A percentile compares a stretch with the other conserved stretches of the same genome.
Evolutionary conservation across 805 yeast genomes (phyloP).

Genomic region (Zygoascus flipseniorum): DNA sequence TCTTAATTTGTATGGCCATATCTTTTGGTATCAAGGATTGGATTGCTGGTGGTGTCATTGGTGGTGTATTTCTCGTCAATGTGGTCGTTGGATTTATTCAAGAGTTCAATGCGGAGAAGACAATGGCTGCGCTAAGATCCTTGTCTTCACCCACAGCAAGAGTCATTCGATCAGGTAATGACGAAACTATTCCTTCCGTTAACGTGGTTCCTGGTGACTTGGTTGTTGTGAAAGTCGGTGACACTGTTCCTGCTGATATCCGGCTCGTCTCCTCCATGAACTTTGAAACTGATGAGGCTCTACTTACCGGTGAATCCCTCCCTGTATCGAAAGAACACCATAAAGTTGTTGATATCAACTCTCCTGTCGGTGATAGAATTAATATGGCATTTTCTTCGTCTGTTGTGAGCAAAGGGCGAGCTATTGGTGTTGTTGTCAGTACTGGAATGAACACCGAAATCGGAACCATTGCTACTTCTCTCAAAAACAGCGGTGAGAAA

Average conservation of each 20-base stretch:
- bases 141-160: slow-evolving; percentile 65
- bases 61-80: slow-evolving; percentile 55
- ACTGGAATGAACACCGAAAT: slow-evolving; percentile 71
- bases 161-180: slow-evolving; percentile 54
- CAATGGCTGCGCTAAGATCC: slow-evolving; percentile 64
- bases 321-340: slow-evolving; percentile 50
- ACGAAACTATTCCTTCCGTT: slow-evolving; percentile 48
- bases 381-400: slow-evolving; percentile 68
- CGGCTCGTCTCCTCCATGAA: slow-evolving; percentile 50
- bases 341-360: slow-evolving; percentile 32
- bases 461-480: slow-evolving; percentile 60
- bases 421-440: slow-evolving; percentile 54
- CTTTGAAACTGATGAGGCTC: slow-evolving; percentile 64
- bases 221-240: slow-evolving; percentile 56
- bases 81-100: slow-evolving; percentile 61
- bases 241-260: slow-evolving; percentile 67
- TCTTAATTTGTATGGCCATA: slow-evolving; percentile 59
- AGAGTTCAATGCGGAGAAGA: slow-evolving; percentile 66
- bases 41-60: slow-evolving; percentile 78
- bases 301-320: slow-evolving; percentile 57
- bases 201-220: slow-evolving; percentile 58
- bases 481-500: slow-evolving; percentile 33
- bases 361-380: slow-evolving; percentile 65
- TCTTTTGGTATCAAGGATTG: slow-evolving; percentile 68
- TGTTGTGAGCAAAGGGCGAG: slow-evolving; percentile 67